phyloP scores from a whole-genome alignment of 371 early-diverging fungal genomes.

The Actinomortierella wolfii region DNA sequence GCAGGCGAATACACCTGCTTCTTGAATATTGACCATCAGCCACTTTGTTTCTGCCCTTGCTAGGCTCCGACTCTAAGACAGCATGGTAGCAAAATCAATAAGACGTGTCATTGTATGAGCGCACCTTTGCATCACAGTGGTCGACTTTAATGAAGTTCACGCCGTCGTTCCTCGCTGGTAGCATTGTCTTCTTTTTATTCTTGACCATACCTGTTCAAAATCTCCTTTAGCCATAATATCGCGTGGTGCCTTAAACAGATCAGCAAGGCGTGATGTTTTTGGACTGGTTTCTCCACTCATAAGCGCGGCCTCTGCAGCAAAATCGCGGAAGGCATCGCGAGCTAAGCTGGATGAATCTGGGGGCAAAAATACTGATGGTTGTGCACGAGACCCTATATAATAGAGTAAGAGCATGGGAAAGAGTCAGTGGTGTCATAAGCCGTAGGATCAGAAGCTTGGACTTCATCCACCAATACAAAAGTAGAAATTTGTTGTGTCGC shows the following conservation, averaged over 20 bases:
- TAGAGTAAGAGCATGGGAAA: neutral
- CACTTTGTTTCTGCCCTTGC: constrained; percentile 75
- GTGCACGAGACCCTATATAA: constrained; percentile 18
- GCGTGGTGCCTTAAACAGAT: constrained; percentile 85
- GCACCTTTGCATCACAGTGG: too few relatives aligned
- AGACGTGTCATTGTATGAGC: neutral
- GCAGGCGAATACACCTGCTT: constrained; percentile 83
- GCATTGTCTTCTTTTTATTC: neutral
- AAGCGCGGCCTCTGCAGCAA: constrained; percentile 49
- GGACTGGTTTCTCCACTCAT: constrained; percentile 46
- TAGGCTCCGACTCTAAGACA: constrained; percentile 63
- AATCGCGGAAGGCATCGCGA: constrained; percentile 49
- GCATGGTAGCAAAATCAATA: constrained; percentile 1
- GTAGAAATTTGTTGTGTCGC: constrained; percentile 9
- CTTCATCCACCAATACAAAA: too few relatives aligned
- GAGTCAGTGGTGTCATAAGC: too few relatives aligned
- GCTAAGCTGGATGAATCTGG: constrained; percentile 49
- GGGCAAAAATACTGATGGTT: constrained; percentile 37
- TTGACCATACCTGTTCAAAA: constrained; percentile 67
- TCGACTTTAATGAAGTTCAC: neutral
- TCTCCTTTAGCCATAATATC: constrained; percentile 84
- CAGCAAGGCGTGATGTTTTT: constrained; percentile 62
- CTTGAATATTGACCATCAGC: constrained; percentile 89
- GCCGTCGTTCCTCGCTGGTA: neutral
- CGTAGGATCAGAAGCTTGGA: too few relatives aligned